phyloP scores from a whole-genome alignment of 2,329 filamentous ascomycete species.

The Aspergillus sp. region DNA sequence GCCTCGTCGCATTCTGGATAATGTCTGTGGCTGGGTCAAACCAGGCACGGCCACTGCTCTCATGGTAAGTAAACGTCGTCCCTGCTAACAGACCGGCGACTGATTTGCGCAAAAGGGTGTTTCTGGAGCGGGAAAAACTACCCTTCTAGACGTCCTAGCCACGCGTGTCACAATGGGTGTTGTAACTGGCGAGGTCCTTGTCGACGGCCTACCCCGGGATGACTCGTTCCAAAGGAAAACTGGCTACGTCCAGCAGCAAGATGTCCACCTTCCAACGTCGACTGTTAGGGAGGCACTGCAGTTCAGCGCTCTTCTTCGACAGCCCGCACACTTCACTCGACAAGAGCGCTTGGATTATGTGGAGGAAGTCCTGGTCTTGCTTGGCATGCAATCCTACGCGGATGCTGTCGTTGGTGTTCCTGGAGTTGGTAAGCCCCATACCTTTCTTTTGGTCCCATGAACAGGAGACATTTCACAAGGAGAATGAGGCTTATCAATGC shows the following conservation, averaged over 20 bases:
- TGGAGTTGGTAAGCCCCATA: conserved; percentile 49
- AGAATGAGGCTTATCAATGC: too few species aligned
- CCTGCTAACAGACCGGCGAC: conserved; percentile 26
- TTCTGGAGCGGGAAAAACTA: conserved; percentile 89
- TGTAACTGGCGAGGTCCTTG: conserved; percentile 80
- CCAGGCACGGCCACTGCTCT: conserved; percentile 85
- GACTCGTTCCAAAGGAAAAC: conserved; percentile 87
- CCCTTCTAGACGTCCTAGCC: conserved; percentile 80
- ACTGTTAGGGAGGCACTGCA: conserved; percentile 86
- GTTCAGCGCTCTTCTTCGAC: conserved; percentile 82
- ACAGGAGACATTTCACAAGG: too few species aligned
- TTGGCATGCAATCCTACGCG: conserved; percentile 87
- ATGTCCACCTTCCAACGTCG: conserved; percentile 79
- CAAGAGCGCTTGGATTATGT: conserved; percentile 84
- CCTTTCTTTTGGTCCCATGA: too few species aligned
- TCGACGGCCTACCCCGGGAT: conserved; percentile 72
- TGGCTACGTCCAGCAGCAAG: conserved; percentile 89
- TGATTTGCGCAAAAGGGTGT: conserved; percentile 56
- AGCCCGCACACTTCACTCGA: conserved; percentile 70
- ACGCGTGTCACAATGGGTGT: conserved; percentile 86
- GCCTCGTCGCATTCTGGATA: conserved; percentile 71
- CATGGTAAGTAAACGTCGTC: conserved; percentile 57
- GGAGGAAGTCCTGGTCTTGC: conserved; percentile 82
- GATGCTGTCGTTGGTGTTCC: conserved; percentile 89
- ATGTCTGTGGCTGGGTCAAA: conserved; percentile 92